A percentile compares a stretch with the other conserved stretches of the same genome.
Evolutionary conservation across 2,329 filamentous ascomycete genomes (phyloP).

Genomic region (Colletotrichum sp.): DNA sequence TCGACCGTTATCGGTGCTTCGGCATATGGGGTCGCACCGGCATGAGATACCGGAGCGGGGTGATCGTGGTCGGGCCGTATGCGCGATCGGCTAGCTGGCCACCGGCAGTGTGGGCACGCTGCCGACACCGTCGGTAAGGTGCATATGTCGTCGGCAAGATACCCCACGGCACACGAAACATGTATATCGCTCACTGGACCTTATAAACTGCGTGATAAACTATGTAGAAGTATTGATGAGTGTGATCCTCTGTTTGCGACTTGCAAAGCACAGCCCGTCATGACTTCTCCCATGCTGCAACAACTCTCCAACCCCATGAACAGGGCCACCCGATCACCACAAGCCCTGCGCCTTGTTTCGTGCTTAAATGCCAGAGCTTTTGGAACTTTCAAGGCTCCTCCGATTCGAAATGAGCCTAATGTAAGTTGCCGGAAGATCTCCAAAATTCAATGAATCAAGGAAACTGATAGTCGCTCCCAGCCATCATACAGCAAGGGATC

Average conservation of each 20-base stretch:
- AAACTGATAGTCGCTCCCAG: constrained; percentile 23
- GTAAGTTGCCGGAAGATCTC: constrained; percentile 59
- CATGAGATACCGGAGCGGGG: neutral
- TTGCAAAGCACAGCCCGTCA: neutral
- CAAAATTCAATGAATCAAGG: neutral
- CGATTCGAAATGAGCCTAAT: constrained; percentile 90
- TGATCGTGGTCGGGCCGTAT: neutral
- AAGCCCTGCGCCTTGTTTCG: neutral
- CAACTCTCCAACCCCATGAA: neutral
- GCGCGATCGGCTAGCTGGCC: neutral
- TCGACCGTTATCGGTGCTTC: neutral
- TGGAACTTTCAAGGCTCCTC: constrained; percentile 86
- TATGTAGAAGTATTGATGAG: rapidly evolving
- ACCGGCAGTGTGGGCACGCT: neutral
- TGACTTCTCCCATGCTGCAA: neutral
- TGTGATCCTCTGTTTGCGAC: neutral
- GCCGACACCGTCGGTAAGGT: neutral
- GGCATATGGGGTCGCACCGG: neutral
- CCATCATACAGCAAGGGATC: neutral
- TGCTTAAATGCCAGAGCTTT: constrained; percentile 40
- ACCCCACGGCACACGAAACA: rapidly evolving
- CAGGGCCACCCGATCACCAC: neutral
- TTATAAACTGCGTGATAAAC: neutral
- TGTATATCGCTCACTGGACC: neutral
- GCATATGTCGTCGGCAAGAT: rapidly evolving